Base-by-base conservation (phyloP, 768 basidiomycete genomes). In the Termitomyces bulborhizus region DNA sequence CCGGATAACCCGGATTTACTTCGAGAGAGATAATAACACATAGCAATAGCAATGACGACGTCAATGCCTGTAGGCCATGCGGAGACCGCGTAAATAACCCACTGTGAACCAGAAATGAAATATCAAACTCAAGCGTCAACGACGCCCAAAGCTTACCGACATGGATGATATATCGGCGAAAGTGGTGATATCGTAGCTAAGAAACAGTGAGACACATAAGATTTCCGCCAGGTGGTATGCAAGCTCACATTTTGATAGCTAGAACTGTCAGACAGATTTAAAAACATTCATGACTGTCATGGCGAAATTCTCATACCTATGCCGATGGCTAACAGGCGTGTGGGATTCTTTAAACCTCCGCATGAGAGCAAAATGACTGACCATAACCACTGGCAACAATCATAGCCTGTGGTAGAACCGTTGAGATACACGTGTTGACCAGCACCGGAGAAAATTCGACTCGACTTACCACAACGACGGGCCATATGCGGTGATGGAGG, bases 51-150 rank as follows among this genome's bases (percentile, higher is more conserved):
- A 48, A 69, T 64, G 6, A 62, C 60, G 26, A 66, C 29, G 41
- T 69, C 66, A 41, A 66, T 62, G 3, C 24, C 49, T 3, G 68
- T 66, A 9, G 63, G 53, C 42, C 59, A 58, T 13, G 57, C 51
- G 51, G 66, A 65, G 21, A 66, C 62, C 7, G 62, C 45, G 37
- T 64, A 65, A 13, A 69, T 54, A 9, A 57, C 62, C 66, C 68
- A 69, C 66, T 68, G 13, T 18, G 8, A 13, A 4, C 32, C 12
- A 29, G n/a, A 47, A 15, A 47, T 3, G 24, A 18, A 47, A 21
- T 12, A 16, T 36, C 46, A 15, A 0, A n/a, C 12, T 21, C 6
- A 16, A 34, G 32, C 18, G 21, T 21, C 21, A 21, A 21, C 21
- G 21, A 21, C 21, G 21, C 21, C 21, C 21, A 21, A 1, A 21